Evolutionary conservation across 2,329 filamentous ascomycete species (phyloP), one percentile per base, ranked within the genome.

Genomic region (Aspergillus jensenii): DNA sequence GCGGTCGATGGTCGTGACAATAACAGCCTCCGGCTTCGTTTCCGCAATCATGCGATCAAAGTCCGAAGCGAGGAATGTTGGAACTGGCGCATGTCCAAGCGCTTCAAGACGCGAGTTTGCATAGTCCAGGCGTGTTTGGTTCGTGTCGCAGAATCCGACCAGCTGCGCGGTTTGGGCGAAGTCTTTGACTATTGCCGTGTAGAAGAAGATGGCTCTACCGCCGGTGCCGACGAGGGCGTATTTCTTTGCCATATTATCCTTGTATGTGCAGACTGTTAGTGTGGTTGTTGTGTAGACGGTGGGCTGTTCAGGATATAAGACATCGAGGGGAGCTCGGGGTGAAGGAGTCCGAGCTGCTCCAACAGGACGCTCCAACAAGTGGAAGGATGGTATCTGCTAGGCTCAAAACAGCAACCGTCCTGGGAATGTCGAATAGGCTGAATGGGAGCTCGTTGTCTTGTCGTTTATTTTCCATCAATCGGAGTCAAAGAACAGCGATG

Each of bases 1-100:
- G 25, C 84, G 80, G 70, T 87, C 85, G 64, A 87, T 85, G 0
- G 84, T 87, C 1, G 84, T 87, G 15, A 87, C 78, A 61, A 87
- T 86, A 15, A 87, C 78, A 65, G 85, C 83, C 68, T 87, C 83
- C 0, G 85, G 84, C 56, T 77, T 77, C 0, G 82, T 82, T 48
- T 84, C 82, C 33, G 71, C 55, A 61, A 73, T 77, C 85, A 87
- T 87, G 48, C 72, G 71, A 66, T 86, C 84, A 62, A 87, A 87
- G 63, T 83, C 76, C 12, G 70, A 59, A 0, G 84, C 83, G 27
- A 78, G 74, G 68, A 80, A 87, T 0, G 82, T 84, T 2, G 84
- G 83, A 0, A 87, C 76, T 2, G 72, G 64, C 2, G 62, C 68
- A 62, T 84, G 78, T 23, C 81, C 80, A 1, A 86, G 70, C 3